Conservation (phyloP, 257 asterid genomes). For the Misopates orontium region DNA sequence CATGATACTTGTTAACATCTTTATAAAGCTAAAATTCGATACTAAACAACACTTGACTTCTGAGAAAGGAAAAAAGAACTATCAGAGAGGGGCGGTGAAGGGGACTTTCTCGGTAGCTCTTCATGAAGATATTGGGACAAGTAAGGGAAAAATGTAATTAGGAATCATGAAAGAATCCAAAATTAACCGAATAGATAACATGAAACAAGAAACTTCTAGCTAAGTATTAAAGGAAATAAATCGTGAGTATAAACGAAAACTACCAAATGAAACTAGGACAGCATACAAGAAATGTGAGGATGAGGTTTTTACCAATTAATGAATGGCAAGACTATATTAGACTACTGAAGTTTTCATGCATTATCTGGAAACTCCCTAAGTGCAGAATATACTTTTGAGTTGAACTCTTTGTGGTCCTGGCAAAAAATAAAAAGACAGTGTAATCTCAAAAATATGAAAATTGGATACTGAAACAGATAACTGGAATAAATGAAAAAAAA, state of each 20-base stretch:
- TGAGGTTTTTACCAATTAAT: background rate
- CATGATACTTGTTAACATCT: background rate
- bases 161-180: background rate
- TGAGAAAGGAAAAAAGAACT: background rate
- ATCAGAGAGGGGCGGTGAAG: too few species aligned
- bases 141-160: background rate
- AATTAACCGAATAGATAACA: background rate
- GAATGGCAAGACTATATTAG: background rate
- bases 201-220: slow-evolving; percentile 8
- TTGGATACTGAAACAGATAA: background rate
- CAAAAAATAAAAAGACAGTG: slow-evolving; percentile 9
- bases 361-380: slow-evolving; percentile 15
- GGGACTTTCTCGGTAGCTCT: background rate
- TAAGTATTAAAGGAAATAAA: background rate
- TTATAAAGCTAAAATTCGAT: background rate
- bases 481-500: too few species aligned
- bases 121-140: background rate
- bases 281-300: background rate
- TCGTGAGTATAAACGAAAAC: slow-evolving; percentile 2
- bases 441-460: slow-evolving; percentile 12
- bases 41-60: background rate
- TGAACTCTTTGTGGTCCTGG: slow-evolving; percentile 2
- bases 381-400: background rate
- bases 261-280: background rate
- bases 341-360: background rate